Base-by-base conservation (phyloP, 768 basidiomycete genomes). In the Naganishia vaughanmartiniae region DNA sequence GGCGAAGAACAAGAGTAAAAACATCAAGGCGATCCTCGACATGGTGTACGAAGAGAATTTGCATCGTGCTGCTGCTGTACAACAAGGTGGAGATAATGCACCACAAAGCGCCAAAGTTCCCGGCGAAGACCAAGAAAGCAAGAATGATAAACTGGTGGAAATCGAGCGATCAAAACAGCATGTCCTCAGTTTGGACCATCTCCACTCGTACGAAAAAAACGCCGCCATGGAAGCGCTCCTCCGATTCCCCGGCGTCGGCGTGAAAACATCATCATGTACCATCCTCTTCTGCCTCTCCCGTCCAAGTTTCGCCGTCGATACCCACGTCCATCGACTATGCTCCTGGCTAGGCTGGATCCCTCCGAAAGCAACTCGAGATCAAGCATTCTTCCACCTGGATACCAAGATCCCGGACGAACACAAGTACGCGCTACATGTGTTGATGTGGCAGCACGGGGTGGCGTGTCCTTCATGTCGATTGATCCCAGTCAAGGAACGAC, bases 211-310 rank as follows among this genome's bases (percentile, higher is more conserved):
- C 19, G 68, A 74, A 14, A 75, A 76, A 15, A 74, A 75, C 19
- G 76, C 74, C 39, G 77, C 77, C 4, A 77, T 78, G 76, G 51
- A 46, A 36, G 74, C 76, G 39, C 71, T 79, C 31, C 57, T 76
- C 26, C 28, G 57, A 1, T 74, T 76, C 54, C 74, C 78, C 24
- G 78, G 78, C 1, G 72, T 79, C 5, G 78, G 78, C 45, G 75
- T 76, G 9, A 79, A 79, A 65, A 79, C 78, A 0, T 76, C 78
- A 4, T 74, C 74, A 30, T 79, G 78, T 70, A 76, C 77, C 6
- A 42, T 78, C 54, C 66, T 79, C 30, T 79, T 78, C 69, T 76
- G 76, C 60, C 67, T 79, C 6, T 66, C 70, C 26, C 56, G 77
- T 26, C 73, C 74, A 24, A 72, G 72, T 54, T 79, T 79, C 54